Base-by-base conservation (phyloP, 208 protist species). In the Trypanosoma rangeli region DNA sequence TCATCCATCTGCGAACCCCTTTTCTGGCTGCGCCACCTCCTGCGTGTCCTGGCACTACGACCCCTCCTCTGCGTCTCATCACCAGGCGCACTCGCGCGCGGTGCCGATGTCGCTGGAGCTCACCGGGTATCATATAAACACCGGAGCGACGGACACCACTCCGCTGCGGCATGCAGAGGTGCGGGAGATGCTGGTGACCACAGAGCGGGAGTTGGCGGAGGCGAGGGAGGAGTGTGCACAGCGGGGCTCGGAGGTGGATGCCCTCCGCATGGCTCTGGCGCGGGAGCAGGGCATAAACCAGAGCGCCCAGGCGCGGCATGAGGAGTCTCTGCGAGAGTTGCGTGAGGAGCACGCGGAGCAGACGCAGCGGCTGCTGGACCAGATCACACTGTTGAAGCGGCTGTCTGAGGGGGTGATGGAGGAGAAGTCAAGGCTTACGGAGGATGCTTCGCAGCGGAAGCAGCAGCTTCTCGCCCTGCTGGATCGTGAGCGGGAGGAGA, bases 401-500 rank as follows among this genome's bases (percentile, higher is more conserved):
- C 62, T 93, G 7, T 80, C 86, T 9, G 90, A 96, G 73, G 74
- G 71, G 44, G 79, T 82, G 7, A 87, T 94, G 86, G 73, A 77
- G 33, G 90, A 96, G 67, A 90, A 92, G 74, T 68, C 70, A 50
- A 77, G 78, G 55, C 42, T 82, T 28, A 62, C 78, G 1, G 87
- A 86, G 46, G 87, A 96, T 44, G 86, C 80, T 4, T 76, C 73
- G 22, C 79, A 78, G 9, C 78, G 85, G 24, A 92, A 91, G 74
- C 76, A 79, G 71, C 81, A 94, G 55, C 79, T 96, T 29, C 71
- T 91, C 18, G 73, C 68, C 10, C 68, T 96, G 42, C 71, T 96
- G 54, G 87, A 93, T n/a, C 69, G 78, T 31, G 90, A 96, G 76
- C 86, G 90, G 13, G 80, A 83, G 62, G 90, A 96, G 68, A 93